A percentile compares a stretch with the other conserved stretches of the same genome.
Evolutionary conservation across 2,329 filamentous ascomycete genomes (phyloP).

Genomic region (Saccharata proteae): DNA sequence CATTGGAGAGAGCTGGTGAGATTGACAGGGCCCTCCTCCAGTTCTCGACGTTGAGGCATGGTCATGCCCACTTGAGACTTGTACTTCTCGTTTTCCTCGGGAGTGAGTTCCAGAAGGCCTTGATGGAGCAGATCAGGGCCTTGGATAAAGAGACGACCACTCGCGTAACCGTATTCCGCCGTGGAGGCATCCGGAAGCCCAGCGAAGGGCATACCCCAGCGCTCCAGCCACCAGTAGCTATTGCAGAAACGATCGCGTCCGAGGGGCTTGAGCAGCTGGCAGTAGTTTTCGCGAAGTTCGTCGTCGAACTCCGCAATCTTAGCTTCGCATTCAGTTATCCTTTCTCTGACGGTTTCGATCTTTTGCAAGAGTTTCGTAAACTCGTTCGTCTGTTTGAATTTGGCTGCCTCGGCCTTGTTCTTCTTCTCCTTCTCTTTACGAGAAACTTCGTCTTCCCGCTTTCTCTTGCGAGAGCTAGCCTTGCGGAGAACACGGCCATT

Average conservation of each 20-base stretch:
- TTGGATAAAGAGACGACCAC: constrained; percentile 92
- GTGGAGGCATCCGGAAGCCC: constrained; percentile 84
- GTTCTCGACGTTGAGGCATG: constrained; percentile 69
- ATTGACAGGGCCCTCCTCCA: constrained; percentile 73
- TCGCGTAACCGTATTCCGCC: constrained; percentile 75
- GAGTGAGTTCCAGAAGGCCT: constrained; percentile 67
- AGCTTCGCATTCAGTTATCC: constrained; percentile 70
- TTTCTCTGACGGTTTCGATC: constrained; percentile 74
- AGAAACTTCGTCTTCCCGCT: constrained; percentile 52
- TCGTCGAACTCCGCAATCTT: constrained; percentile 80
- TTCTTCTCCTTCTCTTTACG: constrained; percentile 56
- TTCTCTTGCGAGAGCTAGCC: constrained; percentile 60
- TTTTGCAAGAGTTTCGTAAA: constrained; percentile 77
- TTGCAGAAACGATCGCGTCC: constrained; percentile 98
- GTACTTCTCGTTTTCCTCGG: constrained; percentile 55
- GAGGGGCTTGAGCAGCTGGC: constrained; percentile 75
- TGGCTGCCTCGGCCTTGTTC: constrained; percentile 45
- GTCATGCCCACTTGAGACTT: constrained; percentile 48
- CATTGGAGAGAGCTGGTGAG: constrained; percentile 70
- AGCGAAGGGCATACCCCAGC: constrained; percentile 92
- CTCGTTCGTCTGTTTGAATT: constrained; percentile 66
- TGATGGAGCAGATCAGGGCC: constrained; percentile 81
- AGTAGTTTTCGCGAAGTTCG: constrained; percentile 86
- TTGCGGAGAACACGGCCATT: constrained; percentile 42
- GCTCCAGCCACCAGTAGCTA: constrained; percentile 97